Evolutionary conservation across 495 filamentous ascomycete genomes (phyloP), one percentile per base, ranked within the genome.

Genomic region (Daldinia caldariorum): DNA sequence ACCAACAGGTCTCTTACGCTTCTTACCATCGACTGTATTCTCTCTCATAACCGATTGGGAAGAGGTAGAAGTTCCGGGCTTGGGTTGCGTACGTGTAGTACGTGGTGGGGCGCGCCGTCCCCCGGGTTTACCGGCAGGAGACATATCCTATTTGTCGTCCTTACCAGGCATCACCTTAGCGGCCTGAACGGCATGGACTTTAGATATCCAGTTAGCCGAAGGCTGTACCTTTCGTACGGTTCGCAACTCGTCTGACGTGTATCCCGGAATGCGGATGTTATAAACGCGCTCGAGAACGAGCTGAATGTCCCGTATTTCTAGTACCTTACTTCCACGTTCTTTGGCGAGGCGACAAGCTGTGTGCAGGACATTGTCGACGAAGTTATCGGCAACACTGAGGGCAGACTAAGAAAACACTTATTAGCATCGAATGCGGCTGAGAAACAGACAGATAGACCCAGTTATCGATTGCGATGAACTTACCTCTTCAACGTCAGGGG

Each of bases 261-360:
- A 97, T 37, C 95, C 95, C 0, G 95, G 97, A 63, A 97, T 92
- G 62, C 95, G 92, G 82, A 98, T 98, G 79, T 98, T 97, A 87
- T 96, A 97, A 77, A 93, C 94, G 61, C 96, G 91, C 82, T 99
- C 95, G 16, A 99, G 89, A 26, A 97, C 89, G 35, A 97, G 89
- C 80, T 97, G 95, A 55, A 99, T 87, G 77, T 99, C 95, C 67
- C 93, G 92, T 54, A 97, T 90, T 70, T 99, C 95, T 7, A 99
- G 89, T 0, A 89, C 88, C 61, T 92, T 91, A 10, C 91, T 93
- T n/a, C 90, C 90, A 29, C 95, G 91, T 49, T 96, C 87, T 79
- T 98, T 99, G 73, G 95, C 93, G 57, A 97, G 89, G 69, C 91
- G 91, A 81, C 95, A 99, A 32, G 95, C 93, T 16, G 87, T 83